phyloP scores from a whole-genome alignment of 495 filamentous ascomycete species.

The Eremomyces bilateralis region DNA sequence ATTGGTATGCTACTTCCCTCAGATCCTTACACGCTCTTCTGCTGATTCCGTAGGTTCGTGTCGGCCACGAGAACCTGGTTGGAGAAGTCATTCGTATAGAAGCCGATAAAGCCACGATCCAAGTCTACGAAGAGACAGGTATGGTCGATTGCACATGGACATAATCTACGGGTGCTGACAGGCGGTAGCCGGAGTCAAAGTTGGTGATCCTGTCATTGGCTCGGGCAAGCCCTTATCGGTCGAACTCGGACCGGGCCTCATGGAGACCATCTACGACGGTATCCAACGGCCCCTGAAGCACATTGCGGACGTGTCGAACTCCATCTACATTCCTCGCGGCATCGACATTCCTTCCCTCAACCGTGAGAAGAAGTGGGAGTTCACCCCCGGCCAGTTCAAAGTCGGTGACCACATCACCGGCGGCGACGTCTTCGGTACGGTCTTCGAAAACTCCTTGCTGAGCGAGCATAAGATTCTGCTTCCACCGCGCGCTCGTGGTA shows the following conservation, averaged over 20 bases:
- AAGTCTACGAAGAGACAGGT: constrained; percentile 99
- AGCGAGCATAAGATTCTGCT: constrained; percentile 87
- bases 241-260: constrained; percentile 86
- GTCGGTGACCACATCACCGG: constrained; percentile 93
- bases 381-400: constrained; percentile 63
- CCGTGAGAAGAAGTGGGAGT: constrained; percentile 85
- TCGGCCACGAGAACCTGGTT: constrained; percentile 73
- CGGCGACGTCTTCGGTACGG: constrained; percentile 81
- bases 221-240: constrained; percentile 93
- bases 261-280: constrained; percentile 99
- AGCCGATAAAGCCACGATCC: constrained; percentile 84
- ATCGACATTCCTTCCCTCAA: constrained; percentile 75
- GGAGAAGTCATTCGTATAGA: constrained; percentile 98
- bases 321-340: constrained; percentile 95
- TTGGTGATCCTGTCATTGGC: constrained; percentile 77
- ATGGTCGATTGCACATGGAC: too few species aligned
- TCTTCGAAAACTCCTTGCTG: constrained; percentile 91
- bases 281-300: constrained; percentile 84
- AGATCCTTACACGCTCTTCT: too few species aligned
- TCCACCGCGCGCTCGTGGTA: constrained; percentile 77
- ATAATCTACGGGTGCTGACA: background rate
- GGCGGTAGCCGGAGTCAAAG: constrained; percentile 67
- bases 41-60: constrained; percentile 54
- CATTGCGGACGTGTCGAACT: constrained; percentile 52
- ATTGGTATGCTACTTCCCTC: constrained; percentile 52